Evolutionary conservation across 768 basidiomycete species (phyloP).

Genomic region (Daedalea quercina): DNA sequence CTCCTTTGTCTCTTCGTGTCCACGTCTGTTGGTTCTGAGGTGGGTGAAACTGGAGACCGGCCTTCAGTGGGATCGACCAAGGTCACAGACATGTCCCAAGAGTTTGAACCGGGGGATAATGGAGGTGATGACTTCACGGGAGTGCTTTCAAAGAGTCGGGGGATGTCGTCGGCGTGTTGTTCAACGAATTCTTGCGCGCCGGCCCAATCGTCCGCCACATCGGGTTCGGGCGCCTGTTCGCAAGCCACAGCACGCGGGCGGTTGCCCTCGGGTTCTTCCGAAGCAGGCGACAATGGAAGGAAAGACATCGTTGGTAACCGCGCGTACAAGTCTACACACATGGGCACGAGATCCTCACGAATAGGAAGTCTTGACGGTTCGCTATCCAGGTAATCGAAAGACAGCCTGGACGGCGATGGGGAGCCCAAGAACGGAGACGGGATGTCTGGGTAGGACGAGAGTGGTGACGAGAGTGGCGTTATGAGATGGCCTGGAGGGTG

Average conservation of each 20-base stretch:
- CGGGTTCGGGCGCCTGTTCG: conserved; percentile 3
- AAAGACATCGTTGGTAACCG: conserved; percentile 24
- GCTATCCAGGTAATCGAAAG: conserved; percentile 13
- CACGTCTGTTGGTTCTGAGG: background rate
- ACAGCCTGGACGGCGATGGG: conserved; percentile 25
- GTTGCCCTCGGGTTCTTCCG: background rate
- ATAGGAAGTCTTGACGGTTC: conserved; percentile 15
- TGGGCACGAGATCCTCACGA: conserved; percentile 28
- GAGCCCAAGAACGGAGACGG: conserved; percentile 38
- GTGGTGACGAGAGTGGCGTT: conserved; percentile 15
- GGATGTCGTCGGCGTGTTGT: background rate
- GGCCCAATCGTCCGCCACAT: conserved; percentile 24
- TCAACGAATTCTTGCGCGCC: conserved; percentile 28
- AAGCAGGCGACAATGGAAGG: conserved; percentile 15
- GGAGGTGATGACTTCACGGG: background rate
- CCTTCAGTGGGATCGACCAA: conserved; percentile 5
- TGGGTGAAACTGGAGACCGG: background rate
- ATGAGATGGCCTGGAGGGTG: conserved; percentile 10
- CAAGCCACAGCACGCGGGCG: conserved; percentile 1
- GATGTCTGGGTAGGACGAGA: conserved; percentile 32
- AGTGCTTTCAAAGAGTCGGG: background rate
- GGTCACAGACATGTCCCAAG: conserved; percentile 11
- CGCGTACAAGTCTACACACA: conserved; percentile 29
- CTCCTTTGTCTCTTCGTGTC: conserved; percentile 14
- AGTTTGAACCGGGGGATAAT: background rate